These are phyloP conservation scores for Coniella lustricola DNA, from an alignment of 2,329 filamentous ascomycete species.

Conservation along the genomic window DNA sequence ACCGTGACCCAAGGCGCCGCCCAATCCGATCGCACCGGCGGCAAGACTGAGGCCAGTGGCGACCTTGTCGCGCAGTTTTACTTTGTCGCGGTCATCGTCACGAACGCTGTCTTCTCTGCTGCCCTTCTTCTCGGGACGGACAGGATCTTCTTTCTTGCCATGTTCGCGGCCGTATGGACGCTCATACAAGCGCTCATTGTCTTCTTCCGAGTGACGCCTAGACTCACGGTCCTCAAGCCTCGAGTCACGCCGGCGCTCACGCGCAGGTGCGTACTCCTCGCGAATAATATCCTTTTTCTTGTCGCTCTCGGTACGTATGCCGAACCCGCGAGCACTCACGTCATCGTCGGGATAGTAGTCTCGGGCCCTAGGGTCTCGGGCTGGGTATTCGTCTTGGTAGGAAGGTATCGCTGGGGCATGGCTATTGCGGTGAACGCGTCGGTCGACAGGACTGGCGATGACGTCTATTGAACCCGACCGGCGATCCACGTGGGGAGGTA, in stretches of 20 bases:
- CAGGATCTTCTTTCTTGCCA: constrained; percentile 12
- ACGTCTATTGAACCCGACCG: constrained; percentile 27
- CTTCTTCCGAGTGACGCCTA: constrained; percentile 24
- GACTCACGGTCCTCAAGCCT: constrained; percentile 20
- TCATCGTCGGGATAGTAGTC: constrained; percentile 40
- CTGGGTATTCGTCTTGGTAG: constrained; percentile 42
- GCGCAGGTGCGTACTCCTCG: constrained; percentile 29
- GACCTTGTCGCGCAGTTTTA: constrained; percentile 41
- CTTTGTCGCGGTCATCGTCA: constrained; percentile 33
- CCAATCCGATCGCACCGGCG: constrained; percentile 41
- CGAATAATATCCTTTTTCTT: constrained; percentile 21
- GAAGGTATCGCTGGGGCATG: constrained; percentile 43
- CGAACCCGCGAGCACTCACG: constrained; percentile 42
- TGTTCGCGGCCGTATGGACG: constrained; percentile 12
- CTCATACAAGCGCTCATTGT: constrained; percentile 19
- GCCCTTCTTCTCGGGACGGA: constrained; percentile 17
- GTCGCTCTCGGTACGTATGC: constrained; percentile 38
- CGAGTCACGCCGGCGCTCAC: constrained; percentile 18
- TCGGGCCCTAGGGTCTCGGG: constrained; percentile 34
- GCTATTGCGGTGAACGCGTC: constrained; percentile 26
- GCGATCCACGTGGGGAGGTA: constrained; percentile 22
- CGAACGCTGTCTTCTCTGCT: constrained; percentile 21
- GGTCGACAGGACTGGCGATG: constrained; percentile 29
- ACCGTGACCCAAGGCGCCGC: constrained; percentile 30
- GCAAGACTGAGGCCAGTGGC: constrained; percentile 40